Conservation (phyloP, 768 basidiomycete genomes). For the Boletus pseudo-olivaceus region DNA sequence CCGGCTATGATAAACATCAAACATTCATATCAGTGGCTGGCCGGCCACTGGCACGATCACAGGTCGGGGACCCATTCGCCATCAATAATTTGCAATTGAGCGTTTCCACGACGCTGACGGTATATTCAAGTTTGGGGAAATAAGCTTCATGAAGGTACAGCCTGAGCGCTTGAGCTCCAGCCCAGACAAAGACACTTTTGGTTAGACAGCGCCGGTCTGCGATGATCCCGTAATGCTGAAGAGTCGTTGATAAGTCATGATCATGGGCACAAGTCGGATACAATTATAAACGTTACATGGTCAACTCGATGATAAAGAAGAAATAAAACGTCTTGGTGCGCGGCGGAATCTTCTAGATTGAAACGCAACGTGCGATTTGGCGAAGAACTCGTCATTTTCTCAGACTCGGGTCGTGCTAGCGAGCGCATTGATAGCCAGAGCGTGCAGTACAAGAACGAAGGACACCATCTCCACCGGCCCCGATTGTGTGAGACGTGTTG, state of each 20-base stretch:
- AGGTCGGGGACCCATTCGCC: neutral
- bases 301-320: too few relatives aligned
- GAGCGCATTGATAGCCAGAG: neutral
- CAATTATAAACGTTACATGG: too few relatives aligned
- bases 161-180: neutral
- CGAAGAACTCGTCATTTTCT: neutral
- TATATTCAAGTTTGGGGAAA: conserved; percentile 1
- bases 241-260: neutral
- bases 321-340: neutral
- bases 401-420: neutral
- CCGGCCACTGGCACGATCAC: neutral
- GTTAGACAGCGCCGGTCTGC: neutral
- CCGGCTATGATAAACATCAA: neutral
- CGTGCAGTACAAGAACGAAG: neutral
- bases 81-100: neutral
- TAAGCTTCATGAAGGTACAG: neutral
- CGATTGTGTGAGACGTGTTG: neutral
- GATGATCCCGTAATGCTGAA: neutral
- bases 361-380: neutral
- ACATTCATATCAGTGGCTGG: neutral
- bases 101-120: too few relatives aligned
- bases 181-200: neutral
- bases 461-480: neutral
- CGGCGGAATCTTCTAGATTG: neutral
- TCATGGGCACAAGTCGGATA: neutral